Base-by-base conservation (phyloP, 2,329 filamentous ascomycete genomes). In the Elsinoe fawcettii region DNA sequence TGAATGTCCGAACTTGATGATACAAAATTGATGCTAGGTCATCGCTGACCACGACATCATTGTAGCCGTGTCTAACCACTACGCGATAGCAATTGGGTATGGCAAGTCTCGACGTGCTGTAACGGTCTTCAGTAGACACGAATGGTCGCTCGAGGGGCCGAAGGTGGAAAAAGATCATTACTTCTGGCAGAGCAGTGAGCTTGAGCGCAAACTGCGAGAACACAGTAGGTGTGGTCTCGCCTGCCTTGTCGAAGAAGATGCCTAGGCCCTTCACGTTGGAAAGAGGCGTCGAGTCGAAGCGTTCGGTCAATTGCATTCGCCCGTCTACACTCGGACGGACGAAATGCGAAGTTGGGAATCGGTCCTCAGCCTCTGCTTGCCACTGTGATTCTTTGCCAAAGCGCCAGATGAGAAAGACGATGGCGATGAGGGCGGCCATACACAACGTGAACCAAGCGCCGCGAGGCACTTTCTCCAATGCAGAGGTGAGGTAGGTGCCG, bases 311-410 rank as follows among this genome's bases (percentile, higher is more conserved):
- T n/a, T 69, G 64, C 7, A 75, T 59, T 14, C 58, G 20, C 7
- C 58, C 54, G 20, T 61, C 51, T 5, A 39, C 30, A 8, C 46
- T 59, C 12, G 58, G 49, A 3, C 55, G 30, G 54, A 75, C 72
- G 60, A 75, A 74, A 34, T 74, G 72, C 4, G 72, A 76, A 3
- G 77, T 75, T 43, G 76, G 74, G 57, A 83, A 74, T 3, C 77
- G 76, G 62, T 89, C 85, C 57, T 78, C 75, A 0, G 78, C 77
- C 71, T 91, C 87, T 1, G 86, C 82, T 5, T 71, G 72, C 87
- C 87, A 91, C 66, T 91, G 87, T 60, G 82, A 79, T 66, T 90
- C 86, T 67, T 91, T 90, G 14, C 87, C 87, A 64, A 83, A 91
- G 30, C 87, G 80, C 87, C 87, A 91, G 9, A 90, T 77, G 1